Evolutionary conservation across 441 rosid species (phyloP).

Genomic region (Adansonia rubrostipa): DNA sequence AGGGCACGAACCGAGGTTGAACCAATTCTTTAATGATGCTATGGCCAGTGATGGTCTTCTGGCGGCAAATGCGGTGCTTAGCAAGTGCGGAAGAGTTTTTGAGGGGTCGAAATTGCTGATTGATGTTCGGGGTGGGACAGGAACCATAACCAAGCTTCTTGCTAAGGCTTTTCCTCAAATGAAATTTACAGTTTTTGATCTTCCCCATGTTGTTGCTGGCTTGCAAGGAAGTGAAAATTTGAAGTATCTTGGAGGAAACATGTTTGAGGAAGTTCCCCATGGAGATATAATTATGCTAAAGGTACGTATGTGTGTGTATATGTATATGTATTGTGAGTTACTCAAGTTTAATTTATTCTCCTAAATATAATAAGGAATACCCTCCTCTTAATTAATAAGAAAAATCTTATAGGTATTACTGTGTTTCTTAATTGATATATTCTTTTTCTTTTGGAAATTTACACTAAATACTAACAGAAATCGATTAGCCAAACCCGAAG

Average conservation of each 20-base stretch:
- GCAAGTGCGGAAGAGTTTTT: conserved; percentile 33
- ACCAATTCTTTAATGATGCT: conserved; percentile 31
- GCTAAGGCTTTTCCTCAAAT: conserved; percentile 36
- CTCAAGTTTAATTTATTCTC: too few species aligned
- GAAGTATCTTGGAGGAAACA: conserved; percentile 47
- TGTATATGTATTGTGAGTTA: too few species aligned
- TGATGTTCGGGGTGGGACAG: conserved; percentile 45
- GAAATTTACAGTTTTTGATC: conserved; percentile 44
- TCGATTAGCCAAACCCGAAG: too few species aligned
- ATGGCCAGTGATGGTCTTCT: conserved; percentile 42
- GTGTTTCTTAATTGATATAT: background rate
- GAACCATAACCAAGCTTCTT: conserved; percentile 34
- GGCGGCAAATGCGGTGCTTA: conserved; percentile 33
- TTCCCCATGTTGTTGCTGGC: conserved; percentile 42
- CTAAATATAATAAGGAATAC: too few species aligned
- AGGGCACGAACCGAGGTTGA: conserved; percentile 27
- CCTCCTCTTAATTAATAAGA: too few species aligned
- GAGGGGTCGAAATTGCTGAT: conserved; percentile 35
- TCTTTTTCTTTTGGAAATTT: too few species aligned
- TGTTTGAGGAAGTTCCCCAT: conserved; percentile 29
- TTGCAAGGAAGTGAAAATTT: conserved; percentile 33
- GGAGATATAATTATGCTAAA: conserved; percentile 43
- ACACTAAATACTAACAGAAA: too few species aligned
- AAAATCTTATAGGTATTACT: too few species aligned
- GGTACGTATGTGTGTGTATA: conserved; percentile 34